Evolutionary conservation across 208 protist species (phyloP).

Genomic region (Leishmania tropica): DNA sequence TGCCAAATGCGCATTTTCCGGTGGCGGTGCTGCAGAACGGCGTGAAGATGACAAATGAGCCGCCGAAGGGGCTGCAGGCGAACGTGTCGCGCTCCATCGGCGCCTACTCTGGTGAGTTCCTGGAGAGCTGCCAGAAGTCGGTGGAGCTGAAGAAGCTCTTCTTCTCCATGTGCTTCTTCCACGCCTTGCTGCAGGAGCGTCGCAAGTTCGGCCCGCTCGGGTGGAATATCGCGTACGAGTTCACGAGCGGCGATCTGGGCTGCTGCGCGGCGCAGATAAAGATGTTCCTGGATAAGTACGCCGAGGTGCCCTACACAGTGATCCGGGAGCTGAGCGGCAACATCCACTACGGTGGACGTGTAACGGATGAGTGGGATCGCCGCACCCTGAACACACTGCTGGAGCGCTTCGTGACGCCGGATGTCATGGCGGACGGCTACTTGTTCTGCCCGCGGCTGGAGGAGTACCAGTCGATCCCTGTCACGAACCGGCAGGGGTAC

Average conservation of each 20-base stretch:
- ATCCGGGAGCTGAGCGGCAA: conserved; percentile 96
- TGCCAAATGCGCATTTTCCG: conserved; percentile 97
- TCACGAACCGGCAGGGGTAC: conserved; percentile 83
- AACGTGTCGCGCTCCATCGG: conserved; percentile 94
- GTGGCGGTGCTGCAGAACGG: conserved; percentile 98
- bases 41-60: conserved; percentile 99
- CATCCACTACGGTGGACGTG: conserved; percentile 99
- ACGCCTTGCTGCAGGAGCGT: conserved; percentile 97
- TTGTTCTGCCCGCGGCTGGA: conserved; percentile 79
- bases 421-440: conserved; percentile 93
- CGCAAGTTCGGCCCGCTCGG: conserved; percentile 99
- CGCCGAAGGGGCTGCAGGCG: conserved; percentile 97
- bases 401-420: conserved; percentile 88
- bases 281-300: conserved; percentile 97
- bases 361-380: conserved; percentile 99
- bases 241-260: conserved; percentile 95
- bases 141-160: conserved; percentile 95
- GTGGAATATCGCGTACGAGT: conserved; percentile 99
- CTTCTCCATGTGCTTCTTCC: conserved; percentile 98
- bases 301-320: conserved; percentile 97
- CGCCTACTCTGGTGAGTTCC: conserved; percentile 84
- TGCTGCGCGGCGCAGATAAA: conserved; percentile 94
- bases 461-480: conserved; percentile 82
- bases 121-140: conserved; percentile 89
- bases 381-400: conserved; percentile 95